A percentile compares a stretch with the other conserved stretches of the same genome.
phyloP scores from a whole-genome alignment of 768 basidiomycete genomes.

The Goffeauzyma gilvescens region DNA sequence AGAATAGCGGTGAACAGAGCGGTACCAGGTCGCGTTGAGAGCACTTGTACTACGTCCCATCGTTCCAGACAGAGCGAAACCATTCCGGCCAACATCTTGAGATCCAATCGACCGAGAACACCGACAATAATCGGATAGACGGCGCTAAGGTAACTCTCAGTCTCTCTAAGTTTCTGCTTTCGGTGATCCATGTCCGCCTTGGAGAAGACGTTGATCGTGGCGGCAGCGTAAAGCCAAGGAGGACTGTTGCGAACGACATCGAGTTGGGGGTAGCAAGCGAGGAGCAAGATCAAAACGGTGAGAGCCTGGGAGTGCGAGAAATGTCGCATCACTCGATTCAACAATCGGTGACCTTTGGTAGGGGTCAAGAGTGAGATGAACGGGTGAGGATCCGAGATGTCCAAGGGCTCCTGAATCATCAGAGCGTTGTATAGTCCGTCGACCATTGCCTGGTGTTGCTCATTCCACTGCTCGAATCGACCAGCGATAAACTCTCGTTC shows the following conservation, averaged over 20 bases:
- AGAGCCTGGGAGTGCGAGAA: conserved; percentile 60
- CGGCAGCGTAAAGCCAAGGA: conserved; percentile 36
- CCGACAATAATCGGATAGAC: conserved; percentile 73
- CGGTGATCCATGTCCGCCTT: conserved; percentile 28
- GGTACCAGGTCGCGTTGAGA: conserved; percentile 76
- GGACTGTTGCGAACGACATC: conserved; percentile 71
- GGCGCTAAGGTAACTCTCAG: conserved; percentile 66
- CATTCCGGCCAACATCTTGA: conserved; percentile 69
- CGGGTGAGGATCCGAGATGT: conserved; percentile 93
- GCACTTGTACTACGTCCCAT: conserved; percentile 51
- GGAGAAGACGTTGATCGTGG: conserved; percentile 39
- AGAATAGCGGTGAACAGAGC: conserved; percentile 77
- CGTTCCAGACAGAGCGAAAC: conserved; percentile 64
- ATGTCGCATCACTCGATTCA: conserved; percentile 73
- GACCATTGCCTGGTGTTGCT: conserved; percentile 31
- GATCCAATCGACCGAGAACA: conserved; percentile 55
- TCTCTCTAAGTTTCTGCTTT: conserved; percentile 52
- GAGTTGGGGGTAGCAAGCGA: conserved; percentile 83
- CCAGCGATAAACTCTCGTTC: conserved; percentile 11
- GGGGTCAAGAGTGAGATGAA: conserved; percentile 79
- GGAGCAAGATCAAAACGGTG: conserved; percentile 70
- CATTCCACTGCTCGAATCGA: conserved; percentile 13
- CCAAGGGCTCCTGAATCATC: conserved; percentile 73
- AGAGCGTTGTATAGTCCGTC: conserved; percentile 62
- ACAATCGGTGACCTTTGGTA: conserved; percentile 77